Evolutionary conservation across 805 yeast genomes (phyloP).

Genomic region (Torulaspora microellipsoides): DNA sequence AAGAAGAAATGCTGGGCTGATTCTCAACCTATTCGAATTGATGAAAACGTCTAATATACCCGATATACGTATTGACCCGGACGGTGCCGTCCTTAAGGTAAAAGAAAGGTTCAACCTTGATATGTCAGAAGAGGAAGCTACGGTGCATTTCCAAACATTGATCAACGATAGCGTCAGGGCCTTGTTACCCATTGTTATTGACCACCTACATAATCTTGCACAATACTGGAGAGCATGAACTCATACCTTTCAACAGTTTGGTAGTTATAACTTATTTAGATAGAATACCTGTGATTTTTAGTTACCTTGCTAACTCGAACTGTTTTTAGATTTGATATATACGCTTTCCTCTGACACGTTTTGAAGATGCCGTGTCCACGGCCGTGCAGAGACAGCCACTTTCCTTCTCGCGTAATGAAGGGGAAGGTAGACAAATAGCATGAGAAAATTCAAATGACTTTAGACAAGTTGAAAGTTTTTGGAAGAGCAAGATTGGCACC

Average conservation of each 20-base stretch:
- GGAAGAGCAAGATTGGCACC: too few species aligned
- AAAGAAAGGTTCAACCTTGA: conserved; percentile 92
- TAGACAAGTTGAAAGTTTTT: too few species aligned
- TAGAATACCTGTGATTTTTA: too few species aligned
- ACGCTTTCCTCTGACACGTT: too few species aligned
- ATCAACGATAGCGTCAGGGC: conserved; percentile 95
- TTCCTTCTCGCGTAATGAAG: too few species aligned
- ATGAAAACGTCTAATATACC: conserved; percentile 95
- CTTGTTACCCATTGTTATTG: conserved; percentile 89
- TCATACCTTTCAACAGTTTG: too few species aligned
- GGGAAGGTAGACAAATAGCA: too few species aligned
- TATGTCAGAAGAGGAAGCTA: conserved; percentile 94
- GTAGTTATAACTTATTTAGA: neutral
- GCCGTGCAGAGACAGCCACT: too few species aligned
- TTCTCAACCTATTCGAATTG: conserved; percentile 83
- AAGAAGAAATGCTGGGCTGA: conserved; percentile 83
- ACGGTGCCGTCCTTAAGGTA: conserved; percentile 82
- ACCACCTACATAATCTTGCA: conserved; percentile 88
- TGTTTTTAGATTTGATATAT: too few species aligned
- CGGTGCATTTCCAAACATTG: conserved; percentile 86
- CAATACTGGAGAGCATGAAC: conserved; percentile 91
- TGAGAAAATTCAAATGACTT: too few species aligned
- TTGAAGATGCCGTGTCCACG: too few species aligned
- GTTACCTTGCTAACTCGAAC: too few species aligned
- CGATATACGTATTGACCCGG: conserved; percentile 78